Evolutionary conservation across 2,329 filamentous ascomycete species (phyloP).

Genomic region (Hypoxylon sp.): DNA sequence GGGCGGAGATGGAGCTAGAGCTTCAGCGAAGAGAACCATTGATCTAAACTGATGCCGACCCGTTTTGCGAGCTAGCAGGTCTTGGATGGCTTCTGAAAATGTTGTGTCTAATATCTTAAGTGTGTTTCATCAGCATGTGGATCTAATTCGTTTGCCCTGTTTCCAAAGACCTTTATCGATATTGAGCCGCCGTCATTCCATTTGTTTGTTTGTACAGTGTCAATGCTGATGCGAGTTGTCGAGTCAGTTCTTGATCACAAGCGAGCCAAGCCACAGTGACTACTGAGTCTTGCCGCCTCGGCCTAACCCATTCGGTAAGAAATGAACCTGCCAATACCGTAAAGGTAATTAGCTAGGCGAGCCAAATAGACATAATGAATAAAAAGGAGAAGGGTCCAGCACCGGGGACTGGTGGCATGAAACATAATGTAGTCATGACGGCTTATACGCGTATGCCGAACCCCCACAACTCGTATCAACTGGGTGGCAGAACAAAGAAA

Average conservation of each 20-base stretch:
- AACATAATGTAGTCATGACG: constrained; percentile 26
- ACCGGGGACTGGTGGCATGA: constrained; percentile 29
- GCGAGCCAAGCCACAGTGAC: constrained; percentile 42
- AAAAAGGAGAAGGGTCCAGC: constrained; percentile 21
- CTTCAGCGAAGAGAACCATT: constrained; percentile 12
- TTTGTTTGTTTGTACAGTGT: constrained; percentile 23
- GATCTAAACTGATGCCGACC: constrained; percentile 22
- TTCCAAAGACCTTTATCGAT: constrained; percentile 19
- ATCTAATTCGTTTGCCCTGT: constrained; percentile 22
- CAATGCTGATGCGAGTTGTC: constrained; percentile 3
- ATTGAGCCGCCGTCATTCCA: constrained; percentile 7
- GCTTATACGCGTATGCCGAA: constrained; percentile 33
- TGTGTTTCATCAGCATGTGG: constrained; percentile 39
- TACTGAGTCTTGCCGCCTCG: constrained; percentile 35
- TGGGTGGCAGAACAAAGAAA: constrained; percentile 29
- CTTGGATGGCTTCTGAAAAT: constrained; percentile 5
- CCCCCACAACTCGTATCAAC: constrained; percentile 43
- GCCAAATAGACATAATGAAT: constrained; percentile 18
- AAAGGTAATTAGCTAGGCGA: constrained; percentile 19
- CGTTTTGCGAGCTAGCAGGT: constrained; percentile 19
- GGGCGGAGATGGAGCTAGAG: constrained; percentile 16
- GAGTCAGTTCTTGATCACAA: constrained; percentile 36
- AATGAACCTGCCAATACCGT: constrained; percentile 16
- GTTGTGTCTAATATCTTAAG: constrained; percentile 10
- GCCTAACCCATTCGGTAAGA: constrained; percentile 28